Evolutionary conservation across 1,284 basidiomycete species (phyloP), one percentile per base, ranked within the genome.

Genomic region (Moniliophthora roreri): DNA sequence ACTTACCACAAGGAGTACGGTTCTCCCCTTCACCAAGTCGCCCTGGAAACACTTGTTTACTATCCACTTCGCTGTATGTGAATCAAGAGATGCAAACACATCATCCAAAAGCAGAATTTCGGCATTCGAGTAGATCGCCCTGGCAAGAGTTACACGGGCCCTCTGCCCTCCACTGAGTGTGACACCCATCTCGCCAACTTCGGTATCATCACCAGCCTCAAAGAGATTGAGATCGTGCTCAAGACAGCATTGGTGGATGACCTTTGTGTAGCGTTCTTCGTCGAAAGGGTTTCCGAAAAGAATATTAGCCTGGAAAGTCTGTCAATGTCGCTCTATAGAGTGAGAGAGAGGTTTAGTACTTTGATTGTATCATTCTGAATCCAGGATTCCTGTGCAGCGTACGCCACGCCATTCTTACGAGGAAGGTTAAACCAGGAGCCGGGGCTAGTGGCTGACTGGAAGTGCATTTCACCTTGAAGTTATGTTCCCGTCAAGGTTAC

Each of bases 361-460:
- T 72, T 68, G 56, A 73, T 74, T 2, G 67, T 74, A 52, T 73
- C 70, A 59, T 83, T 85, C 61, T 79, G 79, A 4, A 87, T 85
- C 89, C 89, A 93, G 2, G 85, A 84, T 65, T 91, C 88, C 63
- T 93, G 90, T 1, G 87, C 85, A 4, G 86, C 87, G 63, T 88
- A 91, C 0, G 85, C 83, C 10, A 91, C 78, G 11, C 89, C 88
- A 2, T 78, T 73, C 5, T 71, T 66, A 9, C 87, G 72, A n/a
- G 89, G 87, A 5, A 91, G 77, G 57, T 79, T 81, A 66, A 77
- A 85, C 74, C 82, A 86, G 0, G 84, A 81, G 35, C 78, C 75
- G 11, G 79, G 75, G 3, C 73, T 70, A 8, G 71, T 68, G 10
- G 81, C 76, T 18, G 76, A 65, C 7, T 6, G 28, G 11, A 6